Evolutionary conservation across 257 asterid genomes (phyloP).

Genomic region (Hygrophila difformis): DNA sequence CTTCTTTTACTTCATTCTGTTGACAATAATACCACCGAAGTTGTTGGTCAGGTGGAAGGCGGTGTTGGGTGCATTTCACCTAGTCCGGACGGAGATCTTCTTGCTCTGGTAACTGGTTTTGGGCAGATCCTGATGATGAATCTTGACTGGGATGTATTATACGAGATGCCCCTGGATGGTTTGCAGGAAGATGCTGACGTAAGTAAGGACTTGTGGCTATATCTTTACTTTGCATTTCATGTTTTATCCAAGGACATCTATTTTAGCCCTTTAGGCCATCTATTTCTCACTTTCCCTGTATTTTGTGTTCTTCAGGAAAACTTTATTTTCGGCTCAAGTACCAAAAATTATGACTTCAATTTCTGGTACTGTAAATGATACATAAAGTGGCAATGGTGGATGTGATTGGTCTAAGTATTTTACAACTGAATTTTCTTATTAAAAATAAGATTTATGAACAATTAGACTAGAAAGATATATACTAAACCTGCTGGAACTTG

Average conservation of each 20-base stretch:
- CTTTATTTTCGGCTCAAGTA: too few species aligned
- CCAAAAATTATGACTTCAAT: too few species aligned
- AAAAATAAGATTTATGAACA: too few species aligned
- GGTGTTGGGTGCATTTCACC: constrained; percentile 89
- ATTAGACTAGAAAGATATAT: not conserved
- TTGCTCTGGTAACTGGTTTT: constrained; percentile 74
- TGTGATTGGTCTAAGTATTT: not conserved
- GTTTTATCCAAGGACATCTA: constrained; percentile 1
- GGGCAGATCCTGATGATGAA: constrained; percentile 86
- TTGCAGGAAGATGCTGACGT: constrained; percentile 70
- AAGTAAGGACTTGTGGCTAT: constrained; percentile 66
- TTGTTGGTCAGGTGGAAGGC: constrained; percentile 91
- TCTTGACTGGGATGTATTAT: constrained; percentile 92
- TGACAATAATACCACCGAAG: constrained; percentile 56
- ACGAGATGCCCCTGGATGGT: constrained; percentile 77
- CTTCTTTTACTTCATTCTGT: constrained; percentile 57
- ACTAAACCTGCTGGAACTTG: constrained; percentile 5
- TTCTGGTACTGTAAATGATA: too few species aligned
- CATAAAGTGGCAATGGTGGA: not conserved
- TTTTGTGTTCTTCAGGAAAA: too few species aligned
- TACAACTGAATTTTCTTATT: not conserved
- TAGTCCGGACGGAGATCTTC: constrained; percentile 96
- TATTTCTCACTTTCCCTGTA: too few species aligned
- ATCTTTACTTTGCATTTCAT: constrained; percentile 11
- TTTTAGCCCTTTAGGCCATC: too few species aligned